Base-by-base conservation (phyloP, 2,329 filamentous ascomycete genomes). In the Mycosphaerelloides madeirae region DNA sequence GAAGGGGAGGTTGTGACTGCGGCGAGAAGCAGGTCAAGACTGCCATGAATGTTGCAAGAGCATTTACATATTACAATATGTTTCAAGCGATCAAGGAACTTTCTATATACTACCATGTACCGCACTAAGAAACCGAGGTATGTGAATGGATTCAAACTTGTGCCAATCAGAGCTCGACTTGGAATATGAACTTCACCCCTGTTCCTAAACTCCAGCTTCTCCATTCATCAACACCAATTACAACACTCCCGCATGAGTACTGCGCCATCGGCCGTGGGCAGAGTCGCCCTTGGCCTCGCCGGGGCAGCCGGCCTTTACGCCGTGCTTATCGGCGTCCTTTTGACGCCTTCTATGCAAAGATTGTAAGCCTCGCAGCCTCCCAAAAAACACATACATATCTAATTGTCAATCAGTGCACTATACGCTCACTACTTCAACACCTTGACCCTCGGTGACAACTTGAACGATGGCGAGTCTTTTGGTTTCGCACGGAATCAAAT, bases 401-500 rank as follows among this genome's bases (percentile, higher is more conserved):
- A 32, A 52, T 29, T n/a, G n/a, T 11, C 19, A 7, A 14, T 28
- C 55, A 94, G 89, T 61, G 83, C 85, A 18, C 66, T 96, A 5
- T 98, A 97, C 64, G 82, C 84, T 20, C 84, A 97, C 67, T 85
- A 84, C 50, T 65, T 95, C 54, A 83, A 84, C 83, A 2, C 73
- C 79, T 3, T 80, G 77, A 63, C 89, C 80, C 79, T 53, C n/a
- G 89, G 81, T 78, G 75, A 84, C 53, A 80, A 45, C 19, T 65
- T 90, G 33, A 79, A 88, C 50, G 74, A 81, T 47, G 87, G 89
- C 0, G 85, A 95, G 62, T 77, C 78, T 54, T 95, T 88, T 75
- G 90, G 90, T 0, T 96, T 95, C 65, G 81, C 87, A 42, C 85
- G 81, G 61, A 88, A 89, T 56, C 91, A 97, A 68, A 85, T 95